A percentile compares a stretch with the other conserved stretches of the same genome.
Evolutionary conservation across 768 basidiomycete genomes (phyloP).

Genomic region (Rhizopogon vesiculosus): DNA sequence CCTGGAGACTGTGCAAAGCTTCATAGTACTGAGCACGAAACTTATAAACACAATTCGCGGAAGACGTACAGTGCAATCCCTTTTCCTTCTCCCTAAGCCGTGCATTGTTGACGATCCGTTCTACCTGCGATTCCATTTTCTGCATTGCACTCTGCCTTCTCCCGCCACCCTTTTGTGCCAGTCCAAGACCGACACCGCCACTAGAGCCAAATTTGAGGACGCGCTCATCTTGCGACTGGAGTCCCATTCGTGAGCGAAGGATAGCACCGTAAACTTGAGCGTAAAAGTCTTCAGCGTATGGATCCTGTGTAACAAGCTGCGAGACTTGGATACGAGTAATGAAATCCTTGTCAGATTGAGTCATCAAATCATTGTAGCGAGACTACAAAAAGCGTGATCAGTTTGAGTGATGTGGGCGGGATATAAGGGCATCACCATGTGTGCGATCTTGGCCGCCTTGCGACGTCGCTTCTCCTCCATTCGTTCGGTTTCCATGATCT

Average conservation of each 20-base stretch:
- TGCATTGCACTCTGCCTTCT: conserved; percentile 85
- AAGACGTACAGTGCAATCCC: conserved; percentile 49
- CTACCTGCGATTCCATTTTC: conserved; percentile 92
- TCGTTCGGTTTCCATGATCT: conserved; percentile 87
- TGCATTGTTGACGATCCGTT: conserved; percentile 91
- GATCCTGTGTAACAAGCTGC: conserved; percentile 95
- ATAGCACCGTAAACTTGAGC: conserved; percentile 93
- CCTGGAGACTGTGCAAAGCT: conserved; percentile 80
- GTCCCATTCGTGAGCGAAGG: conserved; percentile 70
- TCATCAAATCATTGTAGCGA: conserved; percentile 93
- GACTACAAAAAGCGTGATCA: conserved; percentile 42
- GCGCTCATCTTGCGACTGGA: conserved; percentile 67
- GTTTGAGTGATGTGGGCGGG: not conserved
- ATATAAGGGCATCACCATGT: conserved; percentile 54
- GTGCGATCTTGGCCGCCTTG: conserved; percentile 81
- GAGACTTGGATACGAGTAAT: conserved; percentile 99
- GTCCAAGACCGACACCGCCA: conserved; percentile 82
- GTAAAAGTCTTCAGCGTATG: conserved; percentile 97
- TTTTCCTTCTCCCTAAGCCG: conserved; percentile 85
- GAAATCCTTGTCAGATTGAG: conserved; percentile 98
- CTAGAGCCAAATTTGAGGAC: conserved; percentile 83
- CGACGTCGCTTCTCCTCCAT: conserved; percentile 82
- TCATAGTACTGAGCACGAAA: not conserved
- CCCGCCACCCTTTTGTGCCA: conserved; percentile 55
- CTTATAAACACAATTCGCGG: not conserved